Evolutionary conservation across 768 basidiomycete genomes (phyloP).

Genomic region (Tylopilus balloui): DNA sequence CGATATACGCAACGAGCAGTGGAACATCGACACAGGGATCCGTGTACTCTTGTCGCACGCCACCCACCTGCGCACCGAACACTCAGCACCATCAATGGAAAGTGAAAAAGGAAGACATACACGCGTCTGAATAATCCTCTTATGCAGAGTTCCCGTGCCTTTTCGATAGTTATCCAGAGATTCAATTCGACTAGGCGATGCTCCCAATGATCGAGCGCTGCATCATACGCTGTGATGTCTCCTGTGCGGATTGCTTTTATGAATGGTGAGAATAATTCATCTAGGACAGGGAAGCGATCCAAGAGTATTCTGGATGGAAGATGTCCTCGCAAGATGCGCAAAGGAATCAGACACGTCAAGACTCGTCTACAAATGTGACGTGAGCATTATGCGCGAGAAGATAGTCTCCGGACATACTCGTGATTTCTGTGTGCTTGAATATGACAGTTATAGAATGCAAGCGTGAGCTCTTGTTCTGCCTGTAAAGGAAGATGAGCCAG

Average conservation of each 20-base stretch:
- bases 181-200: constrained; percentile 78
- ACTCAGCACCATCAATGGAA: background rate
- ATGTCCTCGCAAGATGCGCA: constrained; percentile 83
- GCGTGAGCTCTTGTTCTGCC: constrained; percentile 83
- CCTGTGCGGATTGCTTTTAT: constrained; percentile 72
- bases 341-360: constrained; percentile 83
- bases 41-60: constrained; percentile 67
- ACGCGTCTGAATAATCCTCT: constrained; percentile 75
- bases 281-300: constrained; percentile 64
- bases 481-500: constrained; percentile 27
- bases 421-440: constrained; percentile 66
- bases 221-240: constrained; percentile 76
- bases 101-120: constrained; percentile 39
- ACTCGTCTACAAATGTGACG: constrained; percentile 58
- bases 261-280: constrained; percentile 76
- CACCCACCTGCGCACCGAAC: constrained; percentile 59
- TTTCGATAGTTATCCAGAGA: constrained; percentile 82
- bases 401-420: constrained; percentile 51
- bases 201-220: constrained; percentile 67
- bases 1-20: constrained; percentile 65
- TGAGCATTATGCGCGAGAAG: background rate
- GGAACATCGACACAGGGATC: constrained; percentile 79
- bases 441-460: constrained; percentile 85
- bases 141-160: constrained; percentile 82
- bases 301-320: constrained; percentile 74